Evolutionary conservation across 2,329 filamentous ascomycete genomes (phyloP).

Genomic region (Malbranchea cinnamomea): DNA sequence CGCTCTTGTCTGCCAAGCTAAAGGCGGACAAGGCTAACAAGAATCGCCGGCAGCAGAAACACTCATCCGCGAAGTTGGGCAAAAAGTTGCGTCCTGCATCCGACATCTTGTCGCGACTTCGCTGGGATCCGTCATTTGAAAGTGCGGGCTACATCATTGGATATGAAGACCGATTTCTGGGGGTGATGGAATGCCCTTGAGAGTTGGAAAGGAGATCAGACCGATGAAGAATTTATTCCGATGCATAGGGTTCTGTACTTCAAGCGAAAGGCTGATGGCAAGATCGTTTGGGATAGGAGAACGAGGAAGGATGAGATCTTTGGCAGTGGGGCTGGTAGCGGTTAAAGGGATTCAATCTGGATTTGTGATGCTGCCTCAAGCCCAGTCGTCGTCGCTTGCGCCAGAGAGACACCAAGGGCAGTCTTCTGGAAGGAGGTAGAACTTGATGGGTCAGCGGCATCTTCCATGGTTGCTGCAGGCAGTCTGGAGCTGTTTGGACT

Average conservation of each 20-base stretch:
- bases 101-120: slow-evolving; percentile 35
- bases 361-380: slow-evolving; percentile 23
- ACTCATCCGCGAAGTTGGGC: neutral
- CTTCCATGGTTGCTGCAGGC: too few species aligned
- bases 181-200: slow-evolving; percentile 34
- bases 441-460: too few species aligned
- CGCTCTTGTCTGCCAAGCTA: neutral
- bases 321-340: slow-evolving; percentile 26
- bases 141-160: slow-evolving; percentile 35
- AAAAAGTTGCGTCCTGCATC: slow-evolving; percentile 14
- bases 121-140: slow-evolving; percentile 34
- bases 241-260: slow-evolving; percentile 39
- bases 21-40: neutral
- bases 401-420: slow-evolving; percentile 17
- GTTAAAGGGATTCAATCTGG: too few species aligned
- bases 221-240: slow-evolving; percentile 42
- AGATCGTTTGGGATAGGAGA: slow-evolving; percentile 37
- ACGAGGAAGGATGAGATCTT: slow-evolving; percentile 34
- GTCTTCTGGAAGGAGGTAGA: too few species aligned
- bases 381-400: slow-evolving; percentile 25
- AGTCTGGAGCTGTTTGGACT: too few species aligned
- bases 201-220: slow-evolving; percentile 39
- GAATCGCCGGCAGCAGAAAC: neutral
- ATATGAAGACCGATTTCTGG: slow-evolving; percentile 39
- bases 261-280: slow-evolving; percentile 24